phyloP scores from a whole-genome alignment of 495 filamentous ascomycete genomes.

The Xylaria castorea region DNA sequence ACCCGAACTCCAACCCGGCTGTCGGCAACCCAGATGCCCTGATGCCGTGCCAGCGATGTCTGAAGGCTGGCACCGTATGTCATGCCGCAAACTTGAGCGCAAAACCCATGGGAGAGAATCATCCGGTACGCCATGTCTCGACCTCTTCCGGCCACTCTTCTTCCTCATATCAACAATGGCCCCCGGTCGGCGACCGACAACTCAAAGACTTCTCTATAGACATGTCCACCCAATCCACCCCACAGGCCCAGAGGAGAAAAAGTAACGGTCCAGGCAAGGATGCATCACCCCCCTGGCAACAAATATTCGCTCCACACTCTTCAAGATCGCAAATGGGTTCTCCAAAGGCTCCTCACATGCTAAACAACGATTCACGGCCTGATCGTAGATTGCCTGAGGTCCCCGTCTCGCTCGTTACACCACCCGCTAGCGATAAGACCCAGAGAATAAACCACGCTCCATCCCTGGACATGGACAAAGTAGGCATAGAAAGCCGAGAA shows the following conservation, averaged over 20 bases:
- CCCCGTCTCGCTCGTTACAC: background rate
- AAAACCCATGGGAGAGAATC: conserved; percentile 5
- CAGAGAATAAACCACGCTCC: background rate
- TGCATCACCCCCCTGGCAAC: background rate
- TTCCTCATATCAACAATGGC: conserved; percentile 15
- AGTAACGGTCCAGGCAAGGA: background rate
- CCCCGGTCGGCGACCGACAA: conserved; percentile 3
- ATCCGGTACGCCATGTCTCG: conserved; percentile 2
- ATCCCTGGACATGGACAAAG: background rate
- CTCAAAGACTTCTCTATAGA: conserved; percentile 19
- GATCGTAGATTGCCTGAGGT: background rate
- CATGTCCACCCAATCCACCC: background rate
- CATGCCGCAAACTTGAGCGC: conserved; percentile 2
- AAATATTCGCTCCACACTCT: background rate
- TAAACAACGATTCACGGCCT: background rate
- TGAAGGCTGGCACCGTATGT: background rate
- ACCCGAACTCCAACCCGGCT: background rate
- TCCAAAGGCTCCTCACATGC: background rate
- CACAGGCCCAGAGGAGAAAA: background rate
- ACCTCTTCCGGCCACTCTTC: conserved; percentile 10
- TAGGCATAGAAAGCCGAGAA: background rate
- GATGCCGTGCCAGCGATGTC: background rate
- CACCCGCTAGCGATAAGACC: background rate
- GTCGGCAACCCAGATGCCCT: background rate
- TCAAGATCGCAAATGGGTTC: background rate